Percentiles rank a stretch among this genome's conserved stretches.
Evolutionary conservation across 352 stramenopile species (phyloP).

Genomic region (Pythium sukuiense): DNA sequence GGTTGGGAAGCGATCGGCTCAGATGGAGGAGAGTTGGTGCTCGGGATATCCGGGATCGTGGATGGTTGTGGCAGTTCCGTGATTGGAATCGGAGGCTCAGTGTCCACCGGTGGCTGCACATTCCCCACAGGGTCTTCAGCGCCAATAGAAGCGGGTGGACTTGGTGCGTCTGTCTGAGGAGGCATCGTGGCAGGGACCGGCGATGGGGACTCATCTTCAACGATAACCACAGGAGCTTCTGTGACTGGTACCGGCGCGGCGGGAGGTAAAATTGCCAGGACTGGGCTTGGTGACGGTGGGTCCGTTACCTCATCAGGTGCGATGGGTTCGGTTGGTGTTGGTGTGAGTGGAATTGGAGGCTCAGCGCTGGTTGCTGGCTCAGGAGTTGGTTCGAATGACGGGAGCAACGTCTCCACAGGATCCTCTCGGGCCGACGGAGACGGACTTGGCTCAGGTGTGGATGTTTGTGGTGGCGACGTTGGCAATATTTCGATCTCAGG

Average conservation of each 20-base stretch:
- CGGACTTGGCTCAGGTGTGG: background rate
- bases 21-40: background rate
- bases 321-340: no score
- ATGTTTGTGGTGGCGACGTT: no score
- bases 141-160: background rate
- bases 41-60: background rate
- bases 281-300: background rate
- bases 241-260: background rate
- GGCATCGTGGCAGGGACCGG: background rate
- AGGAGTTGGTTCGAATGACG: background rate
- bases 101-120: background rate
- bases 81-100: background rate
- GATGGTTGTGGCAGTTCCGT: background rate
- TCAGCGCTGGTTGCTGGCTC: background rate
- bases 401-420: no score
- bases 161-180: background rate
- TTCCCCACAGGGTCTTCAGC: background rate
- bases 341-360: no score
- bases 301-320: background rate
- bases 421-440: background rate
- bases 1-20: background rate
- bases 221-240: background rate
- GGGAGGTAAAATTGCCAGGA: background rate
- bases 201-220: background rate
- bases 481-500: background rate